phyloP scores from a whole-genome alignment of 768 basidiomycete genomes.

The Tremella yokohamensis region DNA sequence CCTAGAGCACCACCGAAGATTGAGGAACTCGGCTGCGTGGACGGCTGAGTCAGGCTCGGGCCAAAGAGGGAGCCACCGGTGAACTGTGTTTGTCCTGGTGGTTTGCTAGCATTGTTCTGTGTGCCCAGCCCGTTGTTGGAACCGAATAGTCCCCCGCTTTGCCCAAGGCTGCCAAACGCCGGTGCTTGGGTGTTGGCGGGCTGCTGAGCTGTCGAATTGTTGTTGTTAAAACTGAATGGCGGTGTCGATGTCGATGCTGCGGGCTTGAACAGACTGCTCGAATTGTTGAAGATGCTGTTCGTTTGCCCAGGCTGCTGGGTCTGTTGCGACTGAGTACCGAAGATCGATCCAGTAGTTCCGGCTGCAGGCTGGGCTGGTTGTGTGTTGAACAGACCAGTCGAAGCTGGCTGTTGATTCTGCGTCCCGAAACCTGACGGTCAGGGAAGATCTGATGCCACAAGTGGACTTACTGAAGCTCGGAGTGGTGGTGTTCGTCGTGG shows the following conservation, averaged over 20 bases:
- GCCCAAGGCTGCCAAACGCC: constrained; percentile 10
- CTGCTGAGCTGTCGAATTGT: constrained; percentile 13
- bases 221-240: too few relatives aligned
- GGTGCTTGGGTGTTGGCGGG: constrained; percentile 12
- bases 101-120: constrained; percentile 34
- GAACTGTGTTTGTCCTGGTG: constrained; percentile 36
- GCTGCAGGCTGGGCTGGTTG: constrained; percentile 47
- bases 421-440: too few relatives aligned
- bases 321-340: constrained; percentile 46
- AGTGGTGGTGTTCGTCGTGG: too few relatives aligned
- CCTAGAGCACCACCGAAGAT: constrained; percentile 35
- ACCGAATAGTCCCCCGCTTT: constrained; percentile 34
- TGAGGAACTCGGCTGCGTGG: constrained; percentile 30
- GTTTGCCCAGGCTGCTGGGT: too few relatives aligned
- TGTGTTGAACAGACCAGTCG: constrained; percentile 48
- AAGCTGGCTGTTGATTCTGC: constrained; percentile 28
- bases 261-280: too few relatives aligned
- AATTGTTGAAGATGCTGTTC: too few relatives aligned
- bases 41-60: constrained; percentile 27
- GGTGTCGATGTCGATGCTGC: too few relatives aligned
- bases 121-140: constrained; percentile 48
- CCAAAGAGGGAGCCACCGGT: constrained; percentile 39
- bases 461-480: too few relatives aligned
- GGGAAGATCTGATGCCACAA: too few relatives aligned
- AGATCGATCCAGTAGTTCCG: constrained; percentile 54